Evolutionary conservation across 257 asterid species (phyloP).

Genomic region (Nicotiana noctiflora): DNA sequence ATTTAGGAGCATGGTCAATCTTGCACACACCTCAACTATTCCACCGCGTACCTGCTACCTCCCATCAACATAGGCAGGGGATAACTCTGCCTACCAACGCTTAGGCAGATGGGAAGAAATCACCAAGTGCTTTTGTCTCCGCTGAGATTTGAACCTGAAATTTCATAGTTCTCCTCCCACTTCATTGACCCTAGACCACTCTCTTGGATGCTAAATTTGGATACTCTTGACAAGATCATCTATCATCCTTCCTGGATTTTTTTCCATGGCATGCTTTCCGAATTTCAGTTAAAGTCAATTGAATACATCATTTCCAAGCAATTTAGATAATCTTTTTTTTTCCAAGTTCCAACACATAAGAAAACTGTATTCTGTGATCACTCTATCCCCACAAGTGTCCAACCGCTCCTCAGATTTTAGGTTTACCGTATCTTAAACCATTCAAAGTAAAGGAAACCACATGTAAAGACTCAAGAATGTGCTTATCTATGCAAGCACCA

Average conservation of each 20-base stretch:
- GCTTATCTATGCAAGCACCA: not conserved
- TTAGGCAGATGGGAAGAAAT: no score
- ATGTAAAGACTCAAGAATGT: not conserved
- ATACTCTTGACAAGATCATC: conserved; percentile 1
- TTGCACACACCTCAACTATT: no score
- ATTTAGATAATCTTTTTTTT: not conserved
- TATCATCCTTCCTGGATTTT: conserved; percentile 5
- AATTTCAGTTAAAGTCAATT: not conserved
- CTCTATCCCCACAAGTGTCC: not conserved
- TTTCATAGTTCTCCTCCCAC: no score
- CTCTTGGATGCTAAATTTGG: not conserved
- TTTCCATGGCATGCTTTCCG: not conserved
- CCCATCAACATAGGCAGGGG: no score
- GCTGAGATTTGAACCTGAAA: no score
- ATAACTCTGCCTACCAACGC: no score
- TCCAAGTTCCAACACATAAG: not conserved
- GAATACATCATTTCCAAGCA: not conserved
- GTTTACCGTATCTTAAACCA: not conserved
- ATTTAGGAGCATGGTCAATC: no score
- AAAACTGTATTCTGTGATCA: not conserved
- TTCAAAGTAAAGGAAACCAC: not conserved
- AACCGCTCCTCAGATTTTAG: not conserved
- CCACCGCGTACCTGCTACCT: no score
- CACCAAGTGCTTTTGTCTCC: no score
- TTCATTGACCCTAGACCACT: no score